phyloP scores from a whole-genome alignment of 371 early-diverging fungal genomes.

The Sanchytrium tribonematis region DNA sequence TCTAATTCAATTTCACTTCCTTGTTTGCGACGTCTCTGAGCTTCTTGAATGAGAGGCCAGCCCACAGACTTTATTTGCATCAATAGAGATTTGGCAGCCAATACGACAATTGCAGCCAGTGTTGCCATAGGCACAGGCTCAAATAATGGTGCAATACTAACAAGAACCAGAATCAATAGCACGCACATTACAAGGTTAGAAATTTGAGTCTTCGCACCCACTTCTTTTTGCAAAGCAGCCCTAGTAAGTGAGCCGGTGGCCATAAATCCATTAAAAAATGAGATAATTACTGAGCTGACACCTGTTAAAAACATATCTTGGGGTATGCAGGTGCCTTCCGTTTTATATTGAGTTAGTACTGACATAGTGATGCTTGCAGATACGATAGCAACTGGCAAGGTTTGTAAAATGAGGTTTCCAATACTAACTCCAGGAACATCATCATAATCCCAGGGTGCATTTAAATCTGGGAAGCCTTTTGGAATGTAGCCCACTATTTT shows the following conservation, averaged over 20 bases:
- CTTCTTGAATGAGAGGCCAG: background rate
- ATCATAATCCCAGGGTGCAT: slow-evolving; percentile 12
- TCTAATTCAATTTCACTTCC: background rate
- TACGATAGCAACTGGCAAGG: slow-evolving; percentile 14
- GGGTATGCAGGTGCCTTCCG: slow-evolving; percentile 8
- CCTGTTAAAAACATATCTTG: slow-evolving; percentile 22
- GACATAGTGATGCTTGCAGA: slow-evolving; percentile 20
- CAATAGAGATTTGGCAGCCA: slow-evolving; percentile 13
- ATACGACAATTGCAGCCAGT: slow-evolving; percentile 15
- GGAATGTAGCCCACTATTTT: slow-evolving; percentile 26
- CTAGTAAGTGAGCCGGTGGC: slow-evolving; percentile 11
- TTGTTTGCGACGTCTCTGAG: background rate
- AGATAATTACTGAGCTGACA: slow-evolving; percentile 13
- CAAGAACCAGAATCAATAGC: slow-evolving; percentile 26
- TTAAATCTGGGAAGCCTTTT: slow-evolving; percentile 22
- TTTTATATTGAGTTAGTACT: background rate
- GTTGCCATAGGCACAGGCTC: slow-evolving; percentile 15
- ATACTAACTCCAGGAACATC: background rate
- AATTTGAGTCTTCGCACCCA: slow-evolving; percentile 6
- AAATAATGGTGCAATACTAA: slow-evolving; percentile 14
- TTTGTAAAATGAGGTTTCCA: background rate
- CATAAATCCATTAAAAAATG: slow-evolving; percentile 15
- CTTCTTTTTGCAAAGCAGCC: slow-evolving; percentile 9
- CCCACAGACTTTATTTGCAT: slow-evolving; percentile 6
- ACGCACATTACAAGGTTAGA: slow-evolving; percentile 23